Evolutionary conservation across 2,329 filamentous ascomycete genomes (phyloP).

Genomic region (Didymella glomerata): DNA sequence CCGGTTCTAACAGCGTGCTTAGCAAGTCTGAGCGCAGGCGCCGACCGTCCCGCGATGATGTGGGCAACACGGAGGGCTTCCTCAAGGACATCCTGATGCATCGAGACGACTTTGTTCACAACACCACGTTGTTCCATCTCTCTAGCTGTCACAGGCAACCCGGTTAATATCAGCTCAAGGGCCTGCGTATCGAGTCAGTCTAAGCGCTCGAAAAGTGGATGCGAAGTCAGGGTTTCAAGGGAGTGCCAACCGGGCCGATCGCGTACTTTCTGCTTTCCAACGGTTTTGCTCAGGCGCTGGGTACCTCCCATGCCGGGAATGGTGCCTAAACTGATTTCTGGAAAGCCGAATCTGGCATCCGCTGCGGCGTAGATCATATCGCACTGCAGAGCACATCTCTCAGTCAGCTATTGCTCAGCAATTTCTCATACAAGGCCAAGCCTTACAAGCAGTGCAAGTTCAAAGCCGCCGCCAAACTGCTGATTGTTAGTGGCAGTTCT

Average conservation of each 20-base stretch:
- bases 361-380: conserved; percentile 91
- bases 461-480: conserved; percentile 84
- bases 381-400: conserved; percentile 31
- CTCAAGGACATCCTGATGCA: conserved; percentile 49
- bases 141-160: conserved; percentile 46
- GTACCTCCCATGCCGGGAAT: conserved; percentile 91
- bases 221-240: conserved; percentile 13
- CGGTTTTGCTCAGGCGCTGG: conserved; percentile 79
- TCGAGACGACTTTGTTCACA: conserved; percentile 50
- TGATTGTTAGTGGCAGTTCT: conserved; percentile 10
- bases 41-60: conserved; percentile 53
- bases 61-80: conserved; percentile 52
- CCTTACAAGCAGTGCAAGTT: conserved; percentile 86
- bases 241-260: conserved; percentile 16
- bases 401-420: conserved; percentile 16
- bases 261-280: conserved; percentile 53
- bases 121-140: conserved; percentile 55
- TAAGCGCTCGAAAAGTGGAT: conserved; percentile 9
- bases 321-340: conserved; percentile 92
- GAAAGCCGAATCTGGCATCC: conserved; percentile 89
- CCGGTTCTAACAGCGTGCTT: conserved; percentile 57
- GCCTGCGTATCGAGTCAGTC: conserved; percentile 45
- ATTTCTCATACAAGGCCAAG: conserved; percentile 48
- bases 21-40: conserved; percentile 53
- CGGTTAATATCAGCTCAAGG: conserved; percentile 57